phyloP scores from a whole-genome alignment of 2,329 filamentous ascomycete genomes.

The Botryosphaeria agaves region DNA sequence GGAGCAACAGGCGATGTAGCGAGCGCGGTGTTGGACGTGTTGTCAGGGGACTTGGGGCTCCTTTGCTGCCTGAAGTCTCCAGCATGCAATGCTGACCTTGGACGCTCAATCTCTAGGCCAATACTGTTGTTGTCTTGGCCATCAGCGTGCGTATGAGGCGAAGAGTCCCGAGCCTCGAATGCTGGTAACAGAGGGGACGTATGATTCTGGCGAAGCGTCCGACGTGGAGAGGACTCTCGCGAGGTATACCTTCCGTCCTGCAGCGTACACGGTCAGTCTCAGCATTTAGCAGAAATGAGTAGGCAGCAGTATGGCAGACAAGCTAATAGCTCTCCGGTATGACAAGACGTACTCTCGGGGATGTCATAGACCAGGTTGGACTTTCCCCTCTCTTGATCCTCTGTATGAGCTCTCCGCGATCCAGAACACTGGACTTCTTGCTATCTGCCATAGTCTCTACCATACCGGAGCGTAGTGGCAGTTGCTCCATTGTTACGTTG shows the following conservation, averaged over 20 bases:
- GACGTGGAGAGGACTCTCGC: no score
- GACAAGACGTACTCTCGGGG: no score
- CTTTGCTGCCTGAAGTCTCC: conserved; percentile 40
- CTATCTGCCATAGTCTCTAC: conserved; percentile 6
- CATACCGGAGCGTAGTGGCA: no score
- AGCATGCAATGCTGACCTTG: conserved; percentile 53
- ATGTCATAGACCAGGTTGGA: no score
- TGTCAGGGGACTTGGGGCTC: conserved; percentile 6
- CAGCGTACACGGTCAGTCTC: no score
- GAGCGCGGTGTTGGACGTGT: conserved; percentile 1
- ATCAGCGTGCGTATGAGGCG: no score
- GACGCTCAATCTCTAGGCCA: conserved; percentile 52
- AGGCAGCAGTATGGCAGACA: no score
- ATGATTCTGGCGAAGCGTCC: no score
- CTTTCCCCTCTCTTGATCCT: conserved; percentile 65
- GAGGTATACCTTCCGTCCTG: no score
- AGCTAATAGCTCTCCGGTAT: no score
- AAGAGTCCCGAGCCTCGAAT: background rate
- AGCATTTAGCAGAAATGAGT: no score
- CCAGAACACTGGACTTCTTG: conserved; percentile 18
- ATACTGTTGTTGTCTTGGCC: conserved; percentile 10
- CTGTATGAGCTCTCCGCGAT: conserved; percentile 67
- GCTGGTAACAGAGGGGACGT: background rate
- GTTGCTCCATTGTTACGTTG: no score
- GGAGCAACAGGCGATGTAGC: conserved; percentile 37